phyloP scores from a whole-genome alignment of 106 monocot species.

The Alisma plantagoaquatica region DNA sequence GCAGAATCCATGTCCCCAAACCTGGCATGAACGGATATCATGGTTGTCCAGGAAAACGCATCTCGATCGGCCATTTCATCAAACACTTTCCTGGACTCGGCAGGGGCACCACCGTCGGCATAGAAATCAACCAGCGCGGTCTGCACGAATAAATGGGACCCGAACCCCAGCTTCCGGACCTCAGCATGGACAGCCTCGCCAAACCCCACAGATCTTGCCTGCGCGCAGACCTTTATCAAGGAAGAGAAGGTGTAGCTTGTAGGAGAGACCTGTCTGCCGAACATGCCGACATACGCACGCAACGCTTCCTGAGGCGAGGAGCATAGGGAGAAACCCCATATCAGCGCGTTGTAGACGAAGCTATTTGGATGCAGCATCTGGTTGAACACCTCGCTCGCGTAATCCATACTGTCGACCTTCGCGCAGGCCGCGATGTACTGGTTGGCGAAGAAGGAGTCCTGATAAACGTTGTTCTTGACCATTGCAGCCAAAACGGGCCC shows the following conservation, averaged over 20 bases:
- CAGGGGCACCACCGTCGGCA: slow-evolving; percentile 4
- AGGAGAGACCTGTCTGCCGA: slow-evolving; percentile 18
- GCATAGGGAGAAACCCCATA: too few species aligned
- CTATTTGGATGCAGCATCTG: too few species aligned
- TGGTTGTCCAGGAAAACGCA: slow-evolving; percentile 37
- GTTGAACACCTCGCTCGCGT: too few species aligned
- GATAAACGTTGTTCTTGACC: too few species aligned
- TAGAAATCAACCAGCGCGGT: slow-evolving; percentile 48
- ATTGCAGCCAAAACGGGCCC: too few species aligned
- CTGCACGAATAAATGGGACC: slow-evolving; percentile 26
- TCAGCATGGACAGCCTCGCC: slow-evolving; percentile 37
- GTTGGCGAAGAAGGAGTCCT: too few species aligned
- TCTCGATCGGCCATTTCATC: slow-evolving; percentile 33
- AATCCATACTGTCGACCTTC: too few species aligned
- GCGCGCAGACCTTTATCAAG: slow-evolving; percentile 35
- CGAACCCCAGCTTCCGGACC: slow-evolving; percentile 32
- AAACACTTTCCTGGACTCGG: slow-evolving; percentile 29
- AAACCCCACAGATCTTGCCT: background rate
- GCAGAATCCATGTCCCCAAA: slow-evolving; percentile 26
- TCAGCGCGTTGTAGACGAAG: too few species aligned
- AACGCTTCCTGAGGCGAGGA: too few species aligned
- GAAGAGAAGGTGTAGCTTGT: slow-evolving; percentile 42
- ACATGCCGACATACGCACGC: slow-evolving; percentile 28
- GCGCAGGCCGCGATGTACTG: too few species aligned
- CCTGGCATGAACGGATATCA: slow-evolving; percentile 24